phyloP scores from a whole-genome alignment of 2,329 filamentous ascomycete genomes.

The Hypoxylon sp. region DNA sequence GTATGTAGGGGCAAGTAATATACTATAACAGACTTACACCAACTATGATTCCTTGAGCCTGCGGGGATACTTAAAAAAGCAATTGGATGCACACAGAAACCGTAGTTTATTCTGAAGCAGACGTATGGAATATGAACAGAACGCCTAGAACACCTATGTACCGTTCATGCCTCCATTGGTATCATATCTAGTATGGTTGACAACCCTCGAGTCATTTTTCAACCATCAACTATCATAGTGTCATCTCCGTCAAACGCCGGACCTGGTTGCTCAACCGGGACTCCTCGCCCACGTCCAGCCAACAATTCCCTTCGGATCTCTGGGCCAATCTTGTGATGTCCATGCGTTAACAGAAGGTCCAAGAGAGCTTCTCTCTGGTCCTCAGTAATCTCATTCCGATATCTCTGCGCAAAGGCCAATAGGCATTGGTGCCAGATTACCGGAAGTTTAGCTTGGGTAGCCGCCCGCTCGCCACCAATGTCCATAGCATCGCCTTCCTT shows the following conservation, averaged over 20 bases:
- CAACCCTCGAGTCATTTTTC: neutral
- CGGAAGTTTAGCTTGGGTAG: conserved; percentile 77
- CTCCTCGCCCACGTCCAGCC: conserved; percentile 87
- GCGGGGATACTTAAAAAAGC: neutral
- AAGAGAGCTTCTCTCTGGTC: conserved; percentile 92
- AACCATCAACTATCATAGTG: conserved; percentile 82
- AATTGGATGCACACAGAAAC: conserved; percentile 8
- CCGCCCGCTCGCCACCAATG: conserved; percentile 62
- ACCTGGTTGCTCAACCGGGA: conserved; percentile 73
- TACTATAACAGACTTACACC: no score
- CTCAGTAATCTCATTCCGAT: conserved; percentile 95
- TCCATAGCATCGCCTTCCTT: conserved; percentile 70
- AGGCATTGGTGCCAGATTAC: conserved; percentile 98
- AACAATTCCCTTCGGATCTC: conserved; percentile 91
- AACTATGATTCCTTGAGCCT: neutral
- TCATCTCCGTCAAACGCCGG: conserved; percentile 81
- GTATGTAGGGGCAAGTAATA: no score
- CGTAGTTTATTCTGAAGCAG: conserved; percentile 13
- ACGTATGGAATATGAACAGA: conserved; percentile 15
- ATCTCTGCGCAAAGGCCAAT: conserved; percentile 91
- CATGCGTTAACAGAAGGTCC: conserved; percentile 86
- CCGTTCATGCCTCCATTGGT: conserved; percentile 40
- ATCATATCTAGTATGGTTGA: conserved; percentile 31
- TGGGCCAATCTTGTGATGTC: conserved; percentile 89
- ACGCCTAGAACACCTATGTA: conserved; percentile 42